Evolutionary conservation across 495 filamentous ascomycete genomes (phyloP).

Genomic region (Neurospora cerealis): DNA sequence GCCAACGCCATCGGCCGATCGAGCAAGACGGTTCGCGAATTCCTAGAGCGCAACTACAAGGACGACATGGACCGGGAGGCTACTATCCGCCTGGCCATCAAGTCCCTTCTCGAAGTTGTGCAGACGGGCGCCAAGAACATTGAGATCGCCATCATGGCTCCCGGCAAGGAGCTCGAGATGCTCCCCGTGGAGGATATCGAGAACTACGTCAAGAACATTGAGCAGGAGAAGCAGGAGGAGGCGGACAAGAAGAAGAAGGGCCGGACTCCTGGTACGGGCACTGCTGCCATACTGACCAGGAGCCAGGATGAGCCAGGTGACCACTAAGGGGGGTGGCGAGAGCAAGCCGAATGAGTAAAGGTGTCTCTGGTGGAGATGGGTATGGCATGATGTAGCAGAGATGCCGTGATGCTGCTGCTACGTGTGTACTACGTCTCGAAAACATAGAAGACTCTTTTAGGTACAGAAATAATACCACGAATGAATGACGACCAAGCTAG

Average conservation of each 20-base stretch:
- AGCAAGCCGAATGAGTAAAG: not conserved
- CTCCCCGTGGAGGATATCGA: conserved; percentile 92
- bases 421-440: not conserved
- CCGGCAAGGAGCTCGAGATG: conserved; percentile 89
- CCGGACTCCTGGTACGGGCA: conserved; percentile 64
- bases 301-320: conserved; percentile 38
- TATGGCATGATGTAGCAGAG: not conserved
- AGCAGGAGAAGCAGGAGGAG: conserved; percentile 98
- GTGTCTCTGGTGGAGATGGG: not conserved
- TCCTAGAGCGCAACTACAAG: conserved; percentile 96
- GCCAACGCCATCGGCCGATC: conserved; percentile 97
- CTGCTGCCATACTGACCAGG: conserved; percentile 66
- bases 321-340: conserved; percentile 8
- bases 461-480: not conserved
- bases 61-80: conserved; percentile 91
- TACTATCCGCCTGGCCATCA: conserved; percentile 95
- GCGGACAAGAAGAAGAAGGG: conserved; percentile 92
- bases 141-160: conserved; percentile 96
- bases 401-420: not conserved
- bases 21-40: conserved; percentile 96
- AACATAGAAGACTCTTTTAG: not conserved
- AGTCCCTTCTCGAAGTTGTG: conserved; percentile 94
- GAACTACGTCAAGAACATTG: conserved; percentile 92
- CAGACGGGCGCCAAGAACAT: conserved; percentile 99
- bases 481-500: not conserved